Evolutionary conservation across 2,329 filamentous ascomycete species (phyloP).

Genomic region (Aspergillus flavus): DNA sequence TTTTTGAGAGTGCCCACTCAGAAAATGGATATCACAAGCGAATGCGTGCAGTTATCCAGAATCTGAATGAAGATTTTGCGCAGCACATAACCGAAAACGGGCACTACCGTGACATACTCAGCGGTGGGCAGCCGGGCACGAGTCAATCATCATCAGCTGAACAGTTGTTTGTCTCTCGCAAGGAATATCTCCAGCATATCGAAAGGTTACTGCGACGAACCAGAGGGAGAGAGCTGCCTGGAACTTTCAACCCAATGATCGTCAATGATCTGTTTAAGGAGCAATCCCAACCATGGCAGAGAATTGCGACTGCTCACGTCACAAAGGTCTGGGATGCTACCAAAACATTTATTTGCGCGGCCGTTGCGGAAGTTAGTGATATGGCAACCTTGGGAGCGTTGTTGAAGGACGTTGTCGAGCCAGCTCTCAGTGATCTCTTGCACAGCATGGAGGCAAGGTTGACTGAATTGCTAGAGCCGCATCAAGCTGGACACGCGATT

Average conservation of each 20-base stretch:
- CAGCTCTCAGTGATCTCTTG: slow-evolving; percentile 43
- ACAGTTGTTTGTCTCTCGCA: slow-evolving; percentile 26
- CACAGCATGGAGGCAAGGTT: slow-evolving; percentile 45
- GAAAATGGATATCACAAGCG: slow-evolving; percentile 30
- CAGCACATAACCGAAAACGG: slow-evolving; percentile 15
- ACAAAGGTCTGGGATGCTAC: slow-evolving; percentile 36
- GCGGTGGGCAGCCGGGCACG: too few relatives aligned
- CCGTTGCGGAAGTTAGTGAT: slow-evolving; percentile 43
- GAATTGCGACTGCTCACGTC: slow-evolving; percentile 41
- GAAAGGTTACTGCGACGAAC: slow-evolving; percentile 43
- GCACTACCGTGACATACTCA: slow-evolving; percentile 6
- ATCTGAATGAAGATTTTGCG: slow-evolving; percentile 26
- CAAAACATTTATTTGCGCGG: slow-evolving; percentile 37
- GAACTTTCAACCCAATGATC: slow-evolving; percentile 62
- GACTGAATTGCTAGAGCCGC: slow-evolving; percentile 49
- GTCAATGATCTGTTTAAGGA: slow-evolving; percentile 62
- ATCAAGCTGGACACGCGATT: slow-evolving; percentile 40
- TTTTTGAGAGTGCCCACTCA: slow-evolving; percentile 30
- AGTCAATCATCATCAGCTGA: not conserved
- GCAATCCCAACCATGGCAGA: slow-evolving; percentile 59
- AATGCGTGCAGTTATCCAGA: slow-evolving; percentile 36
- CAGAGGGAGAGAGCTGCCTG: slow-evolving; percentile 61
- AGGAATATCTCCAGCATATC: slow-evolving; percentile 47
- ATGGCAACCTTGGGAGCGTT: slow-evolving; percentile 44
- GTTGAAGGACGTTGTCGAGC: slow-evolving; percentile 41